A percentile compares a stretch with the other conserved stretches of the same genome.
phyloP scores from a whole-genome alignment of 1,139 yeast species.

The Kodamaea alishanica region DNA sequence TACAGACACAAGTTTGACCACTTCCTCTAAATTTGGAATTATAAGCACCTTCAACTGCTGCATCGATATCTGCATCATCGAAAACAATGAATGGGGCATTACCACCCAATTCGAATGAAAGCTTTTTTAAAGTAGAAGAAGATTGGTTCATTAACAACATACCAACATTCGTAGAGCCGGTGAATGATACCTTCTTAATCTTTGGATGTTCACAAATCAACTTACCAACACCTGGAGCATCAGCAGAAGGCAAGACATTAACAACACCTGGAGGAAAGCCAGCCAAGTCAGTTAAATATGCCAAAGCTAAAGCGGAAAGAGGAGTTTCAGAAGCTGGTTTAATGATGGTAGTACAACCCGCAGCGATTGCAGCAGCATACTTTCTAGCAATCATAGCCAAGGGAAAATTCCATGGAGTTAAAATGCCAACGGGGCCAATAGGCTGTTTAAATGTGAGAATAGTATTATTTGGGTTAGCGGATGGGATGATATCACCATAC shows the following conservation, averaged over 20 bases:
- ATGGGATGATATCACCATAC: slow-evolving; percentile 26
- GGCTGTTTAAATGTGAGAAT: slow-evolving; percentile 25
- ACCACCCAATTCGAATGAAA: slow-evolving; percentile 53
- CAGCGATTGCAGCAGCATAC: slow-evolving; percentile 87
- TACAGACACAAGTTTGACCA: slow-evolving; percentile 92
- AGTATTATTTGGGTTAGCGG: slow-evolving; percentile 15
- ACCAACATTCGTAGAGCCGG: slow-evolving; percentile 60
- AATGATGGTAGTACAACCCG: slow-evolving; percentile 86
- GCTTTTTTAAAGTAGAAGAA: slow-evolving; percentile 43
- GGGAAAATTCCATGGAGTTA: slow-evolving; percentile 97
- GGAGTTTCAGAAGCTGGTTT: slow-evolving; percentile 95
- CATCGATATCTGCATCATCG: slow-evolving; percentile 47
- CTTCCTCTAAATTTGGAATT: slow-evolving; percentile 60
- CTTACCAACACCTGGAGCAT: slow-evolving; percentile 59
- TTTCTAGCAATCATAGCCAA: slow-evolving; percentile 91
- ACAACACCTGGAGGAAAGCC: slow-evolving; percentile 86
- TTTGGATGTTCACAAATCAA: slow-evolving; percentile 39
- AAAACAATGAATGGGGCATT: slow-evolving; percentile 50
- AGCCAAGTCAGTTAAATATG: slow-evolving; percentile 66
- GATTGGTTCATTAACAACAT: slow-evolving; percentile 48
- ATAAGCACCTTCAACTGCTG: slow-evolving; percentile 48
- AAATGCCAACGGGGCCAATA: slow-evolving; percentile 84
- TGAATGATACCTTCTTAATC: slow-evolving; percentile 51
- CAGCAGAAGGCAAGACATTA: slow-evolving; percentile 61
- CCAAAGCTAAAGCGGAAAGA: slow-evolving; percentile 77